Conservation (phyloP, 202 grass and related monocot genomes). For the Schoenoplectus triqueter region DNA sequence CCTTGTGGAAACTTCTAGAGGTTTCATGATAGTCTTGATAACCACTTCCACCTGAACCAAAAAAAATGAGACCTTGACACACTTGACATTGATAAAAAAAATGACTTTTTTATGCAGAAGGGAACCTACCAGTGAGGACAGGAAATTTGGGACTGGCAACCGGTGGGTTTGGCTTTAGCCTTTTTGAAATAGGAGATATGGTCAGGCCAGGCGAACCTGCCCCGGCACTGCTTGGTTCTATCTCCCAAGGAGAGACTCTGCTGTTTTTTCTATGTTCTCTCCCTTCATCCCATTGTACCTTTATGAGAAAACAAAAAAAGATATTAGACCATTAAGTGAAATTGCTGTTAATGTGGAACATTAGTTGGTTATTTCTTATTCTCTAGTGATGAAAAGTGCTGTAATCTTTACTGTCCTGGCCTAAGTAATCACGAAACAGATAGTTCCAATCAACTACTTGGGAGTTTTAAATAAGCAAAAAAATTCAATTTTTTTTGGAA, state of each 20-base stretch:
- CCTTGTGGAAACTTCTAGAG: conserved; percentile 87
- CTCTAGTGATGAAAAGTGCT: neutral
- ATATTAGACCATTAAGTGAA: conserved; percentile 37
- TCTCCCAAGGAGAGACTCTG: conserved; percentile 90
- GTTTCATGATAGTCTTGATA: conserved; percentile 76
- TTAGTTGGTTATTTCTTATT: neutral
- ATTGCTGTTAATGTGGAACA: conserved; percentile 58
- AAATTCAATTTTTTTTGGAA: neutral
- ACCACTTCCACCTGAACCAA: conserved; percentile 70
- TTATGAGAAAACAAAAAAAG: neutral
- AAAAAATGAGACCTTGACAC: conserved; percentile 26
- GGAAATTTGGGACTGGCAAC: conserved; percentile 51
- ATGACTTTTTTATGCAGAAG: conserved; percentile 10
- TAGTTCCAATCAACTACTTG: neutral
- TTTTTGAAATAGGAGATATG: conserved; percentile 54
- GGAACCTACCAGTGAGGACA: conserved; percentile 57
- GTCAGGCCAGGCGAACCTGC: conserved; percentile 53
- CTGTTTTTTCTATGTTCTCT: conserved; percentile 51
- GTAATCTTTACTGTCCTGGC: neutral
- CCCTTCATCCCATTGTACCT: conserved; percentile 92
- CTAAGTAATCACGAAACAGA: neutral
- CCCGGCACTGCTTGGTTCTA: conserved; percentile 68
- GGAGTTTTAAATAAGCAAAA: neutral
- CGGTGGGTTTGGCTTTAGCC: conserved; percentile 61
- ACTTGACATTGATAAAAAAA: neutral